These are phyloP conservation scores for Tilletia horrida DNA, from an alignment of 1,284 basidiomycete genomes.

Conservation along the genomic window DNA sequence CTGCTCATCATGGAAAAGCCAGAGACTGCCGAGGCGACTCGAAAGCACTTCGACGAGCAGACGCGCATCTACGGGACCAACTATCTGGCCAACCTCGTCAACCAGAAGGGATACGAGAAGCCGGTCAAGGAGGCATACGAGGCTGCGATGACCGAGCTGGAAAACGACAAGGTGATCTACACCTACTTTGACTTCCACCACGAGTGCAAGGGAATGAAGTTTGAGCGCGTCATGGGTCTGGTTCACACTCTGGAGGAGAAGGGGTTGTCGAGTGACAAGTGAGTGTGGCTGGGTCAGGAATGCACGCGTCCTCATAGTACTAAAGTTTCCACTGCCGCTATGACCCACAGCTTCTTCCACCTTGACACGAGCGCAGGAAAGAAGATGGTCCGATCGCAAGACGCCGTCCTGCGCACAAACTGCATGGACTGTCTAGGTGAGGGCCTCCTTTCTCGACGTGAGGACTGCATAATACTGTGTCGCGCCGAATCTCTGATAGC, in stretches of 20 bases:
- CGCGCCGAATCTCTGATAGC: not conserved
- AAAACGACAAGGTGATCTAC: slow-evolving; percentile 72
- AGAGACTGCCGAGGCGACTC: slow-evolving; percentile 71
- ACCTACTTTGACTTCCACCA: slow-evolving; percentile 97
- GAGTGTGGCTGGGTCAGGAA: slow-evolving; percentile 36
- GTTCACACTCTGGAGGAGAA: slow-evolving; percentile 70
- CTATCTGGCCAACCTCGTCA: slow-evolving; percentile 85
- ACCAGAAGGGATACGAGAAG: slow-evolving; percentile 89
- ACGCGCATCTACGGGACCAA: slow-evolving; percentile 74
- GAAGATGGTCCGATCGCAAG: slow-evolving; percentile 46
- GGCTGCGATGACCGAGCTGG: slow-evolving; percentile 64
- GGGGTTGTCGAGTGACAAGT: slow-evolving; percentile 72
- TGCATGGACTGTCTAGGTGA: slow-evolving; percentile 80
- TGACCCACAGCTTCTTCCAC: slow-evolving; percentile 18
- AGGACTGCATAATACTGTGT: not conserved
- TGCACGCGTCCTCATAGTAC: not conserved
- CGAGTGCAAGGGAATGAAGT: slow-evolving; percentile 92
- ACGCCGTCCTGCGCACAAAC: slow-evolving; percentile 58
- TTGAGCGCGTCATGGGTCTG: slow-evolving; percentile 83
- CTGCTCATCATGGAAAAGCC: slow-evolving; percentile 90
- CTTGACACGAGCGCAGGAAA: slow-evolving; percentile 2
- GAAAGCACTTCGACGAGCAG: slow-evolving; percentile 73
- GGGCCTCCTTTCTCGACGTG: not conserved
- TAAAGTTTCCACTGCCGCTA: not conserved
- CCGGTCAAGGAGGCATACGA: slow-evolving; percentile 97